Evolutionary conservation across 179 eudicot genomes (phyloP), one percentile per base, ranked within the genome.

Genomic region (Nepenthes alata): DNA sequence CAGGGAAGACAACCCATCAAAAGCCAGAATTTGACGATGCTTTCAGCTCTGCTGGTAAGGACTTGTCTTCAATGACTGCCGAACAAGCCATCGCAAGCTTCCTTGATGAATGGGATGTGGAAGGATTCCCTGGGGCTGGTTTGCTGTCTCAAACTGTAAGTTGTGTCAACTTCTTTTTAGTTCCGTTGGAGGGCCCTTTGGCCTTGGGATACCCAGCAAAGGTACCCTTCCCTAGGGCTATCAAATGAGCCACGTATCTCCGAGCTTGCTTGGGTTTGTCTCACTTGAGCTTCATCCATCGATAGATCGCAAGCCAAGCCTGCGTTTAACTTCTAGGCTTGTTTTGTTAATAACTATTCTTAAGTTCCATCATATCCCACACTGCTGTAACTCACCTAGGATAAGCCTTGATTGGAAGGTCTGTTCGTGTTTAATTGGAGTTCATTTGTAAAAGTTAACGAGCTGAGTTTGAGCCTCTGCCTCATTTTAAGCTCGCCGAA

Each of bases 91-190:
- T 67, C 35, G 58, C 81, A 4, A 80, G 63, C 69, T 69, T 75
- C 51, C 67, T 76, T 7, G 91, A 80, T 66, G 81, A 70, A 37
- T 93, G 98, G 97, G 95, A 93, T 65, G 64, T 93, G 61, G 68
- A 68, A 48, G 95, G 87, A 56, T 82, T 87, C 69, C 75, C 81
- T 2, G 98, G 98, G 66, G 91, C 89, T 35, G 94, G 89, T 69
- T 59, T 87, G 65, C 95, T 93, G 15, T 86, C 98, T 45, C 88
- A 89, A 57, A 72, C 73, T 52, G 98, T 93, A 80, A 87, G 95
- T 50, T 60, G 13, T 37, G 35, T 38, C 12, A 14, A 34, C 3
- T 5, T 12, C 16, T 11, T 25, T 25, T 25, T 25, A 25, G 25
- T 25, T 25, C 25, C 25, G 25, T 25, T 25, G 25, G 25, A 25